Base-by-base conservation (phyloP, 805 yeast species). In the Saccharomycopsis sp. region DNA sequence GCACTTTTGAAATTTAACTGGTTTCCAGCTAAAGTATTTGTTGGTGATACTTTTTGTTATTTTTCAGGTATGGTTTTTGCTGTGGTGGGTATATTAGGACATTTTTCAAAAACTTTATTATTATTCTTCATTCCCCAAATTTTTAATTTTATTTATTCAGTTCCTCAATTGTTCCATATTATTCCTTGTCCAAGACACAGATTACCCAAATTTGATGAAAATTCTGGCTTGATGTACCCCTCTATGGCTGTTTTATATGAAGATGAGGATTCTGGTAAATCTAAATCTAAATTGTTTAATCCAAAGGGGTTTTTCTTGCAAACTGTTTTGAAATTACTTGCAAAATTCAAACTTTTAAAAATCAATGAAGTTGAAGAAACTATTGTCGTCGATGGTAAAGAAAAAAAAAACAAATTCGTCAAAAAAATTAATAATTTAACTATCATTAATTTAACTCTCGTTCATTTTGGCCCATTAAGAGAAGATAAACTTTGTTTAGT, bases 41-140 rank as follows among this genome's bases (percentile, higher is more conserved):
- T 92, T 5, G 99, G 99, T 23, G 99, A 92, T 57, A 89, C 98
- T 1, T 92, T 82, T 65, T 92, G 99, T 62, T 92, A 92, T 61
- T 88, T 92, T 59, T 86, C 95, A 20, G 99, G 99, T 3, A 92
- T 92, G 98, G 95, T 92, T 1, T 87, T 92, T 60, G 98, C 97
- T 0, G 92, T 88, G 21, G 95, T 85, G 23, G 97, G 96, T 1
- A 92, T 92, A 27, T 69, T 85, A 44, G 97, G 97, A 1, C 99
- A 92, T 64, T 92, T 88, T 59, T 85, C 96, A 32, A 92, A 92
- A 61, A 92, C 99, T 0, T 64, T 89, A 50, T 64, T 92, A 60
- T 60, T 88, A 26, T 79, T 92, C 54, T 81, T 92, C 56, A 63
- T 85, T 31, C 97, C 97, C 2, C 98, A 92, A 61, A 83, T 92